Evolutionary conservation across 2,329 filamentous ascomycete species (phyloP), one percentile per base, ranked within the genome.

Genomic region (Exserohilum turcica): DNA sequence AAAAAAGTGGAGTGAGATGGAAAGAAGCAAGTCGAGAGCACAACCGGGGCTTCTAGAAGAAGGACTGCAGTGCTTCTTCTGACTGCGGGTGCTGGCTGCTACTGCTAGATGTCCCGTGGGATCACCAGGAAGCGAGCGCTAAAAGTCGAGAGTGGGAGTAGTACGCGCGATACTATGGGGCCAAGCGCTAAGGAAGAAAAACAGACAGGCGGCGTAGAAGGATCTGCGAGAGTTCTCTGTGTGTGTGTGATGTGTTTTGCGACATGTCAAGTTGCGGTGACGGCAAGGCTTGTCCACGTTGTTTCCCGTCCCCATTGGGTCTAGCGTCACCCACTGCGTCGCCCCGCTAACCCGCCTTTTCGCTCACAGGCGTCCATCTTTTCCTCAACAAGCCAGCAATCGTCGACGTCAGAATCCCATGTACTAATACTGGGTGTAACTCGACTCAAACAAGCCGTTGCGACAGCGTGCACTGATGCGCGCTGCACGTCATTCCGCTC

Each of bases 191-290:
- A 19, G n/a, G 5, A 18, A 32, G 21, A 47, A 46, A 31, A 7
- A 24, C 4, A 24, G 21, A 7, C n/a, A 24, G 7, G 4, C 21
- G 21, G 21, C 21, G 7, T 5, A 24, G 7, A 7, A 24, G 21
- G 21, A 24, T 24, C 21, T 24, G 21, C 21, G 7, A 24, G 7
- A 24, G 21, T 24, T 24, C 4, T 4, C 4, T 24, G 21, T 24
- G 21, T 4, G 21, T 24, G 21, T 24, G 4, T 24, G 21, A 7
- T n/a, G 21, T 37, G 31, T 56, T 49, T 49, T 32, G 21, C 24
- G 47, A 51, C 43, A 18, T n/a, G 21, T 44, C 43, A 47, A 51
- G 36, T 48, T 55, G 52, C 57, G 29, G 54, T 61, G 61, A 60
- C 59, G 21, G 28, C 38, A 40, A 60, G 48, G 21, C 21, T 21